A percentile compares a stretch with the other conserved stretches of the same genome.
phyloP scores from a whole-genome alignment of 441 rosid genomes.

The Melastoma candidum region DNA sequence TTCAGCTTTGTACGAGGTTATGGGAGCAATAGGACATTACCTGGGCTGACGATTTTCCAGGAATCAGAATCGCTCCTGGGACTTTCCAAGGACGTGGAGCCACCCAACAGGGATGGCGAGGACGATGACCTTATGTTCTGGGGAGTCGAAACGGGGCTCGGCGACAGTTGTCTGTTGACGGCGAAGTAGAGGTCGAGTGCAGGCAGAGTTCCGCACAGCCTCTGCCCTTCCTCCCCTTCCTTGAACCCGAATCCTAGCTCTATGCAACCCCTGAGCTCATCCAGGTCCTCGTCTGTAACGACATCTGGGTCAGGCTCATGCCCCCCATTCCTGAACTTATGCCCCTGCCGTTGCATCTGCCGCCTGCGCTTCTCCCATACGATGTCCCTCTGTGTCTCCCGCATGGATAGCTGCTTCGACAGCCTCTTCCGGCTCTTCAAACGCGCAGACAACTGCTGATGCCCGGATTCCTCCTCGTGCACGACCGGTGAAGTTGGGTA shows the following conservation, averaged over 20 bases:
- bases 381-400: too few relatives aligned
- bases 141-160: slow-evolving; percentile 62
- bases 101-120: slow-evolving; percentile 24
- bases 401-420: too few relatives aligned
- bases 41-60: slow-evolving; percentile 74
- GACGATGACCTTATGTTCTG: slow-evolving; percentile 23
- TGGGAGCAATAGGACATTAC: slow-evolving; percentile 16
- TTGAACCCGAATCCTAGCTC: slow-evolving; percentile 94
- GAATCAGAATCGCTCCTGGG: slow-evolving; percentile 46
- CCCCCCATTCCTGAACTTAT: too few relatives aligned
- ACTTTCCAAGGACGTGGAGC: slow-evolving; percentile 64
- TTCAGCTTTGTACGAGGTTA: too few relatives aligned
- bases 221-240: slow-evolving; percentile 59
- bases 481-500: too few relatives aligned
- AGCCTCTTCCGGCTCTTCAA: too few relatives aligned
- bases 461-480: too few relatives aligned
- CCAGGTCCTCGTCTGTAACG: slow-evolving; percentile 76
- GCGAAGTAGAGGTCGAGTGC: slow-evolving; percentile 94
- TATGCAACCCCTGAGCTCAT: slow-evolving; percentile 88
- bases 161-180: slow-evolving; percentile 64
- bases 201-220: slow-evolving; percentile 66
- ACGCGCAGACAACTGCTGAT: too few relatives aligned
- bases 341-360: too few relatives aligned
- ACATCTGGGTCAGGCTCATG: slow-evolving; percentile 13
- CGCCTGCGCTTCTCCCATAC: too few relatives aligned